phyloP scores from a whole-genome alignment of 164 flowering plant genomes.

The Platanus orientalis region DNA sequence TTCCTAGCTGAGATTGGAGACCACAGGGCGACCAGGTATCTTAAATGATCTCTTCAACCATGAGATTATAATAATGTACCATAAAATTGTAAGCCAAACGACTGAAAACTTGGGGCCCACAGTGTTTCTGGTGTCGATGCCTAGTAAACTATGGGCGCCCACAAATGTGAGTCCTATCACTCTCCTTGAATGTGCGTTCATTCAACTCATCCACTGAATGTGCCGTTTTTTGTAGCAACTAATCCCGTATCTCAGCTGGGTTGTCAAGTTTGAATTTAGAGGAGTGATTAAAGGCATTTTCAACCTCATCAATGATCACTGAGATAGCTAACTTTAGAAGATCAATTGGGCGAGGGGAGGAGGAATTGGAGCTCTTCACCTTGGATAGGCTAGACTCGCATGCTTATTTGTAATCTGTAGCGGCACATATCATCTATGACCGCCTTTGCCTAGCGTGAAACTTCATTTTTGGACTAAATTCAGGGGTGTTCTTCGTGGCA shows the following conservation, averaged over 20 bases:
- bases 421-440: slow-evolving; percentile 39
- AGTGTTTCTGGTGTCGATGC: too few relatives aligned
- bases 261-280: slow-evolving; percentile 24
- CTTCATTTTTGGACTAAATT: slow-evolving; percentile 4
- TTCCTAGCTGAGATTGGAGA: too few relatives aligned
- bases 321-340: slow-evolving; percentile 46
- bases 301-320: slow-evolving; percentile 35
- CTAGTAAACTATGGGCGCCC: too few relatives aligned
- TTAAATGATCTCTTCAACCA: too few relatives aligned
- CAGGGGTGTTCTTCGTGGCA: background rate
- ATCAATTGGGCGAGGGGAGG: slow-evolving; percentile 27
- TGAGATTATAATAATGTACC: too few relatives aligned
- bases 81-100: too few relatives aligned
- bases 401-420: slow-evolving; percentile 40
- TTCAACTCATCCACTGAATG: too few relatives aligned
- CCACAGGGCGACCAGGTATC: too few relatives aligned
- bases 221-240: too few relatives aligned
- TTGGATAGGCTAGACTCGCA: slow-evolving; percentile 41
- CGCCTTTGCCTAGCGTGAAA: slow-evolving; percentile 15
- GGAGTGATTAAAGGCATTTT: slow-evolving; percentile 23
- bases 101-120: too few relatives aligned
- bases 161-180: too few relatives aligned
- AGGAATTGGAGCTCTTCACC: slow-evolving; percentile 11
- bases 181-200: too few relatives aligned
- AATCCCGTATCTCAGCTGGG: slow-evolving; percentile 37